Base-by-base conservation (phyloP, 805 yeast species). In the Candida argentea region DNA sequence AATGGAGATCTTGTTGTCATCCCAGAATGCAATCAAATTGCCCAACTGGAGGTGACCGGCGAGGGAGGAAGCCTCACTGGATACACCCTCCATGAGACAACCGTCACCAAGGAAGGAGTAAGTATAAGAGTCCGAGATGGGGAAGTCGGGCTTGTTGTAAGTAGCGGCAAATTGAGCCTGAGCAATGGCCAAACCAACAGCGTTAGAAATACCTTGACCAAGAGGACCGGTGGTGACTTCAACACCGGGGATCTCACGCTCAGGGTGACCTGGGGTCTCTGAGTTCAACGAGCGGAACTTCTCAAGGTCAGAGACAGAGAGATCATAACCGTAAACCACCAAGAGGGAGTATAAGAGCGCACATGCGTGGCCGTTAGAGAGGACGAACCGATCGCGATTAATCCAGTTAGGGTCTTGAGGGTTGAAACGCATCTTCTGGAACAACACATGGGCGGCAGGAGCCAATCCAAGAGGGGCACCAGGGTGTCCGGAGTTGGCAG, bases 391-490 rank as follows among this genome's bases (percentile, higher is more conserved):
- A 57, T 91, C 97, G 61, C 95, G 78, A 73, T 83, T 84, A 59
- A 83, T 65, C 95, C 95, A 89, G 35, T 71, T 65, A 40, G 95
- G 89, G 72, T 83, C 78, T 64, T 77, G 71, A 47, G 97, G 94
- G 73, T 84, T 85, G 68, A 83, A 74, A 46, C 64, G 78, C 80
- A 87, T 69, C 51, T 73, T 73, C 57, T 75, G 70, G 75, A 79
- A 84, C 39, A 89, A 57, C 32, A 76, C 78, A 60, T 89, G 96
- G 38, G 96, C 94, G 36, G 87, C 78, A 25, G 96, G 95, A 11
- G 98, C 96, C 61, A 89, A 67, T 39, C 97, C 97, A 73, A 89
- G 76, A 48, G 97, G 97, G 30, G 98, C 97, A 67, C 98, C 98
- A 31, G 98, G 98, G 66, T 89, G 98, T 43, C 98, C 98, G 36